A percentile compares a stretch with the other conserved stretches of the same genome.
These are phyloP conservation scores for Digitaria exilis DNA, from an alignment of 202 grass and related monocot species.

Conservation along the genomic window DNA sequence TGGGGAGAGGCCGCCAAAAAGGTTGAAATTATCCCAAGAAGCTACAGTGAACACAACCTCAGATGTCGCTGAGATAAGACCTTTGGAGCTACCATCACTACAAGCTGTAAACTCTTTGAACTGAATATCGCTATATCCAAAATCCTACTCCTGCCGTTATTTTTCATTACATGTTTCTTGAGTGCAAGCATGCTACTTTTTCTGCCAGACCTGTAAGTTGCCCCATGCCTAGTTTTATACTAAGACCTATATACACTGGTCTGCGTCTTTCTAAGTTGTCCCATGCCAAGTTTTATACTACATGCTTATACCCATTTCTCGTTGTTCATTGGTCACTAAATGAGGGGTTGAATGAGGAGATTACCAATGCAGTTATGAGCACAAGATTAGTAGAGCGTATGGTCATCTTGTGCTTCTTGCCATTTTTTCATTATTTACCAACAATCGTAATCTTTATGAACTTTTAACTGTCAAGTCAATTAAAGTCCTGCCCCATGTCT, in stretches of 20 bases:
- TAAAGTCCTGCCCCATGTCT: not conserved
- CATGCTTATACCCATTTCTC: not conserved
- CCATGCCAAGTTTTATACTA: not conserved
- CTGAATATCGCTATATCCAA: not conserved
- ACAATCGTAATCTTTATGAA: conserved; percentile 1
- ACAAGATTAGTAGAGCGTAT: conserved; percentile 1
- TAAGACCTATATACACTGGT: no score
- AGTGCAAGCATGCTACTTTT: not conserved
- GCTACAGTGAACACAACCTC: not conserved
- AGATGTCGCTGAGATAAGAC: conserved; percentile 35
- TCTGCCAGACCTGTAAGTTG: not conserved
- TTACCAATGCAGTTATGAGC: not conserved
- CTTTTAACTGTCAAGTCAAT: conserved; percentile 1
- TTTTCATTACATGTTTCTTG: conserved; percentile 3
- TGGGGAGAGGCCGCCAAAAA: conserved; percentile 48
- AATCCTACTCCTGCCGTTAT: not conserved
- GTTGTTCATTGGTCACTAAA: not conserved
- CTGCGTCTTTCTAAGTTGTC: not conserved
- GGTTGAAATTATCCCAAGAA: conserved; percentile 45
- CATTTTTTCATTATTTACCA: conserved; percentile 21
- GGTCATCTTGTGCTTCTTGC: not conserved
- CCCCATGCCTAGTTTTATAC: not conserved
- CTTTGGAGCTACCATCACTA: conserved; percentile 48
- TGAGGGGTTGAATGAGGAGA: not conserved
- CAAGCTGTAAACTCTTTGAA: conserved; percentile 47